Base-by-base conservation (phyloP, 202 grass and related monocot genomes). In the Carex sylvatica region DNA sequence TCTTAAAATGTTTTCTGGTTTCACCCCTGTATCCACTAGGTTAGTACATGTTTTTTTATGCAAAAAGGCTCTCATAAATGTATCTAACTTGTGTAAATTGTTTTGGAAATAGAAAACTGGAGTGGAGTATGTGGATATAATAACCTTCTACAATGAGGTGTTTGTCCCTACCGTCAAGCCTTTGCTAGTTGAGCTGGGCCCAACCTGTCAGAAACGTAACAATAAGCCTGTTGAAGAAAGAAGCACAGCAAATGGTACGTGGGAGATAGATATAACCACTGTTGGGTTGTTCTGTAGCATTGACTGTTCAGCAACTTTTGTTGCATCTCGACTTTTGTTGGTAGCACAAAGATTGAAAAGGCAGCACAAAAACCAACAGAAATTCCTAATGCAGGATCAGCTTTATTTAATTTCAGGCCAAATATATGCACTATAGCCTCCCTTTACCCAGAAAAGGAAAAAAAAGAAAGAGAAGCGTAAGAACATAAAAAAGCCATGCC, bases 121-220 rank as follows among this genome's bases (percentile, higher is more conserved):
- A 79, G 87, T 88, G 74, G 91, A 93, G 11, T 89, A 95, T 87
- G 81, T 95, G 4, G 96, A 99, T 82, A 99, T 99, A 68, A 99
- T 99, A 85, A 92, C 92, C 77, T 99, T 99, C 74, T 99, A 99
- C 79, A 95, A 99, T 30, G 89, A 92, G 83, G 86, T 99, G 54
- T 99, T 99, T 75, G 87, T 99, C 84, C 92, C 92, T 82, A 79
- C 87, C n/a, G 85, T 90, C 80, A 99, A 99, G 81, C 89, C 89
- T 77, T 88, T 95, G 69, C 80, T 95, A 81, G 92, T 93, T 28
- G 92, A 95, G 55, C 66, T 93, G 84, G 96, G 90, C 51, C 60
- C 89, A 52, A 62, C 74, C 46, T 70, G 36, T 87, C 78, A 76
- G 54, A 70, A 84, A 61, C 85, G 85, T 84, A 86, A 84, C 85